Evolutionary conservation across 2,329 filamentous ascomycete genomes (phyloP).

Genomic region (Aureobasidium sp.): DNA sequence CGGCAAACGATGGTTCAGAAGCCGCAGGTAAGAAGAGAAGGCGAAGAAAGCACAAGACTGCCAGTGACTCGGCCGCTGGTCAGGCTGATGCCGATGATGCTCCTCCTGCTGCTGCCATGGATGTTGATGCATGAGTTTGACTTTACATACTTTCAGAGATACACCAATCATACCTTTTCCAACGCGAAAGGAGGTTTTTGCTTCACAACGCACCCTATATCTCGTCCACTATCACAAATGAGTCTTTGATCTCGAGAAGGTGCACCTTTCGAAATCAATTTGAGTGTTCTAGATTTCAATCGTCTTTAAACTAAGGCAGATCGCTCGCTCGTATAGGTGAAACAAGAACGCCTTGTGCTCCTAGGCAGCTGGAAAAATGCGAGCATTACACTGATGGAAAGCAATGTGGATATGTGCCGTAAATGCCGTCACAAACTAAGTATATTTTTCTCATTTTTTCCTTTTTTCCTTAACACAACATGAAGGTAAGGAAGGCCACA

Average conservation of each 20-base stretch:
- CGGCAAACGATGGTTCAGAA: constrained; percentile 16
- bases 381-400: background rate
- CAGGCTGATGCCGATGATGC: constrained; percentile 16
- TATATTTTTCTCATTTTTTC: background rate
- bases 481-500: background rate
- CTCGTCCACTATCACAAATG: background rate
- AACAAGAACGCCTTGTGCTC: background rate
- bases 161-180: constrained; percentile 12
- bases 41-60: constrained; percentile 23
- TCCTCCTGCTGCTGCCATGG: background rate
- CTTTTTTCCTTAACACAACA: background rate
- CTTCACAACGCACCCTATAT: background rate
- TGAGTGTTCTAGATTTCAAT: background rate
- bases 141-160: background rate
- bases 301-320: background rate
- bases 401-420: background rate
- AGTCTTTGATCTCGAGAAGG: too few relatives aligned
- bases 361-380: background rate
- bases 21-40: constrained; percentile 22
- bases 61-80: constrained; percentile 6
- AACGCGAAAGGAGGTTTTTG: background rate
- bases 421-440: background rate
- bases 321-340: background rate
- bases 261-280: background rate
- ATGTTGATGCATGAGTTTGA: constrained; percentile 11